Base-by-base conservation (phyloP, 2,329 filamentous ascomycete genomes). In the Beauveria australis region DNA sequence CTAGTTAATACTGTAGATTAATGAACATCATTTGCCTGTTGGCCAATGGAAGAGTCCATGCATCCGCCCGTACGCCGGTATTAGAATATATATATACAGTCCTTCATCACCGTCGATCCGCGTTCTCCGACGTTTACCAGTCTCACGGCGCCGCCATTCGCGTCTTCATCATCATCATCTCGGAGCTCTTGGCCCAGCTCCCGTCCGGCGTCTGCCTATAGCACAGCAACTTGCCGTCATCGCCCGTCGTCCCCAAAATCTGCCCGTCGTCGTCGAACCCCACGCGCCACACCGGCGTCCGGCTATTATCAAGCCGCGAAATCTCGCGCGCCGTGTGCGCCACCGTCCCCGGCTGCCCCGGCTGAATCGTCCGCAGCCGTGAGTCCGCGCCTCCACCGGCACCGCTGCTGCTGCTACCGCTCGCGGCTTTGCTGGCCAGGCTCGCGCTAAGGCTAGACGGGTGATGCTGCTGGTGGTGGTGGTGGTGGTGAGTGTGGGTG, bases 241-340 rank as follows among this genome's bases (percentile, higher is more conserved):
- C 89, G 3, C 89, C 89, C 1, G 89, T 89, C 46, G 86, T 89
- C 1, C 89, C 85, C 8, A 93, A 76, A 14, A 92, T 81, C 71
- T 91, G 88, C 5, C 88, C 88, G 75, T 85, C 79, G 59, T 82
- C 80, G 66, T 86, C 84, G 66, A 92, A 93, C 1, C 82, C 82
- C 2, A 92, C 85, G 24, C 88, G 79, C 89, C 89, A 93, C 1
- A 91, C 87, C 1, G 88, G 88, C 19, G 84, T 86, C 54, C 84
- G 81, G 69, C 89, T 85, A 57, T 81, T 83, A 54, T 86, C 84
- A 9, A 92, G 79, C 67, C 81, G 83, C 9, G 87, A 87, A 1
- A 89, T 79, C 66, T 90, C 82, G 64, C 79, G 46, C 44, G 37
- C 47, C 24, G 46, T 49, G 55, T 43, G 33, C 46, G 55, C 14